Percentiles rank a stretch among this genome's conserved stretches.
Conservation (phyloP, 192 early-diverging fungal genomes). For the Dispira parvispora region DNA sequence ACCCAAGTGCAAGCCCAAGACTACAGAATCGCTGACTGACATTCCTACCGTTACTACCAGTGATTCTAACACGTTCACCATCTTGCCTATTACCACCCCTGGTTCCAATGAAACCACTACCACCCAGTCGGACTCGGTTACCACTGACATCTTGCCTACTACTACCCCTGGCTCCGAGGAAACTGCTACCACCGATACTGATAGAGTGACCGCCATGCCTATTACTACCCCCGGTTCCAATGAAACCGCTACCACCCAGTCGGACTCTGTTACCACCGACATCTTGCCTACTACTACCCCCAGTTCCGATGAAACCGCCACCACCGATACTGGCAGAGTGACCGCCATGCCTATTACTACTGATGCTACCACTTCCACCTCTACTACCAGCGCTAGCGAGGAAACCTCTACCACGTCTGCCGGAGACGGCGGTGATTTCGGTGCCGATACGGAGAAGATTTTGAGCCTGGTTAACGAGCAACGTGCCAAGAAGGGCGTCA, state of each 20-base stretch:
- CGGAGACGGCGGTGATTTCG: not conserved
- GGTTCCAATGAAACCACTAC: no score
- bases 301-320: not conserved
- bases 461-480: constrained; percentile 15
- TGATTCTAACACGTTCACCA: no score
- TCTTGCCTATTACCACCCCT: no score
- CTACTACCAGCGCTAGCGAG: not conserved
- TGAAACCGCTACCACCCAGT: no score
- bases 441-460: constrained; percentile 8
- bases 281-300: not conserved
- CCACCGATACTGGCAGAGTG: not conserved
- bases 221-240: no score
- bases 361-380: not conserved
- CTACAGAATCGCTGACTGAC: no score
- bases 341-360: not conserved
- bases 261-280: no score
- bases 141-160: not conserved
- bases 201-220: no score
- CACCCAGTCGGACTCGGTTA: no score
- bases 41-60: no score
- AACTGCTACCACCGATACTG: not conserved
- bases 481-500: constrained; percentile 10
- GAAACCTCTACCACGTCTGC: not conserved
- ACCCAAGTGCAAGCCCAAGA: no score
- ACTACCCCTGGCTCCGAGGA: not conserved